A percentile compares a stretch with the other conserved stretches of the same genome.
phyloP scores from a whole-genome alignment of 768 basidiomycete species.

The Clitopilus passeckerianus region DNA sequence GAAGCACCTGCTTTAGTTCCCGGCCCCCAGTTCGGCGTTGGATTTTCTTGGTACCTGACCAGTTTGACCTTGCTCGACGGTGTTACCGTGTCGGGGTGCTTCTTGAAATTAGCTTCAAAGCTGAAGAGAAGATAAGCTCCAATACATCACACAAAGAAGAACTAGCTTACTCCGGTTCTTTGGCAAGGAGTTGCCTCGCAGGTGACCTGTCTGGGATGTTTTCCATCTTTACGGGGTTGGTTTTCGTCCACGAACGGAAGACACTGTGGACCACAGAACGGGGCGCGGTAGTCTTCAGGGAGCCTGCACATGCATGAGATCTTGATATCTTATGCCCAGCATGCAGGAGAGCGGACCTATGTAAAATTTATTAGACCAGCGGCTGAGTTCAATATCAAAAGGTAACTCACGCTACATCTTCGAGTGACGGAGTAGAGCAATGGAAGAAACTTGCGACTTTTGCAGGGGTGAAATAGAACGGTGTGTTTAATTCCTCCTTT shows the following conservation, averaged over 20 bases:
- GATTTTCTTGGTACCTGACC: constrained; percentile 89
- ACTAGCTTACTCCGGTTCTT: constrained; percentile 56
- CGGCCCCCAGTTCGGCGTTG: constrained; percentile 92
- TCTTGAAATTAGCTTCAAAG: constrained; percentile 65
- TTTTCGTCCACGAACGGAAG: constrained; percentile 80
- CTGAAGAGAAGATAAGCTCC: constrained; percentile 26
- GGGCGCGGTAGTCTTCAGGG: constrained; percentile 85
- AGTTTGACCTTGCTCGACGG: constrained; percentile 65
- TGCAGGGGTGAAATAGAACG: constrained; percentile 87
- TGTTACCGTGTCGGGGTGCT: constrained; percentile 61
- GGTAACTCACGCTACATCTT: constrained; percentile 64
- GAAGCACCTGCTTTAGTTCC: constrained; percentile 51
- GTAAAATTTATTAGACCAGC: neutral
- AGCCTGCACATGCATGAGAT: constrained; percentile 86
- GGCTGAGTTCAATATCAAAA: neutral
- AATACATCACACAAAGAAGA: neutral
- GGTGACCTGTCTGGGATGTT: constrained; percentile 78
- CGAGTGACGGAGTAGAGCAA: constrained; percentile 69
- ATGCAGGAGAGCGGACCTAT: constrained; percentile 85
- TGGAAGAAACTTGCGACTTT: constrained; percentile 81
- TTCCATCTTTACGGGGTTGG: constrained; percentile 76
- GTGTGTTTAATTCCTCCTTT: constrained; percentile 70
- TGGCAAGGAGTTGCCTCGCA: constrained; percentile 59
- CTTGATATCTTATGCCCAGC: constrained; percentile 82
- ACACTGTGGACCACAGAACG: constrained; percentile 72